Evolutionary conservation across 305 asterid species (phyloP).

Genomic region (Ajuga reptans): DNA sequence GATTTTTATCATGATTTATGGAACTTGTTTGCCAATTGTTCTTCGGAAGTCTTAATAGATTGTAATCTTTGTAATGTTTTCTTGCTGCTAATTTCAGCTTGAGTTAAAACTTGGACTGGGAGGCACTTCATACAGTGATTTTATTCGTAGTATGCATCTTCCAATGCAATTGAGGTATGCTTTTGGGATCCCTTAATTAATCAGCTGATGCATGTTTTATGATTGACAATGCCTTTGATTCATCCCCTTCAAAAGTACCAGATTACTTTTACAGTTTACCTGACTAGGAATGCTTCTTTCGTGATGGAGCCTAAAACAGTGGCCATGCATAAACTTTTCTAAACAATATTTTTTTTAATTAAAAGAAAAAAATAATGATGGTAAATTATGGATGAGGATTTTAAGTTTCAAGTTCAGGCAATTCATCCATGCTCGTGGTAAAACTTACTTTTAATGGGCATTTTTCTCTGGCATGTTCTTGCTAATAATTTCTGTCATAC

Average conservation of each 20-base stretch:
- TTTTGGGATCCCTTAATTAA: not conserved
- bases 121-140: conserved; percentile 92
- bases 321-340: too few species aligned
- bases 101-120: conserved; percentile 90
- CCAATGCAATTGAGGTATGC: conserved; percentile 91
- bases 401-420: too few species aligned
- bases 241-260: not conserved
- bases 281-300: not conserved
- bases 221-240: not conserved
- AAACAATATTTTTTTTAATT: too few species aligned
- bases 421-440: too few species aligned
- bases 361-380: too few species aligned
- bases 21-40: not conserved
- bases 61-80: conserved; percentile 14
- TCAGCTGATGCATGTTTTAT: conserved; percentile 2
- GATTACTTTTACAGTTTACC: not conserved
- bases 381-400: too few species aligned
- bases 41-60: not conserved
- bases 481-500: not conserved
- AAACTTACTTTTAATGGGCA: too few species aligned
- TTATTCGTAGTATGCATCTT: conserved; percentile 70
- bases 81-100: conserved; percentile 38
- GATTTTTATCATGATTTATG: not conserved
- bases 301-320: not conserved
- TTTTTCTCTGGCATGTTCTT: not conserved